phyloP scores from a whole-genome alignment of 2,329 filamentous ascomycete species.

The Aurifilum marmelostoma region DNA sequence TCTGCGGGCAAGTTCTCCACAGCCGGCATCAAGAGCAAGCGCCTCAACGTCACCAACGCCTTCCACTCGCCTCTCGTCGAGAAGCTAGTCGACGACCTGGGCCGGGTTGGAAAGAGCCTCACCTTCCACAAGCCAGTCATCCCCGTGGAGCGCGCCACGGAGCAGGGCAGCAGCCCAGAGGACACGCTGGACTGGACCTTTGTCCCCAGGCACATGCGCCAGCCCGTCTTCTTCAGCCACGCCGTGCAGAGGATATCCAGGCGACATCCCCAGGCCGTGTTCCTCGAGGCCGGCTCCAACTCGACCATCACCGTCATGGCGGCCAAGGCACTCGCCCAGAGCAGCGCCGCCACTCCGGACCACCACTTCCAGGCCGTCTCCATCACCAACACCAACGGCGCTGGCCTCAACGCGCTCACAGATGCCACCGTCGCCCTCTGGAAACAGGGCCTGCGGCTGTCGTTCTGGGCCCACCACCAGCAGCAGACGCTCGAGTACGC shows the following conservation, averaged over 20 bases:
- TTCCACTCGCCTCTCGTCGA: too few species aligned
- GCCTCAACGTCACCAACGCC: too few species aligned
- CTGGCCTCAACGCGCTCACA: slow-evolving; percentile 30
- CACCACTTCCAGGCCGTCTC: slow-evolving; percentile 34
- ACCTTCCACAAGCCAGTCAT: background rate
- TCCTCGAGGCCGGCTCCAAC: slow-evolving; percentile 48
- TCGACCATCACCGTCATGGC: slow-evolving; percentile 43
- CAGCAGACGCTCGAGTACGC: slow-evolving; percentile 27
- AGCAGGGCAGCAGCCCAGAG: too few species aligned
- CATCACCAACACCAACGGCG: slow-evolving; percentile 30
- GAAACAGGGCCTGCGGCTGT: slow-evolving; percentile 41
- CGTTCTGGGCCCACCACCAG: slow-evolving; percentile 43
- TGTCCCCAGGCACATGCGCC: slow-evolving; percentile 43
- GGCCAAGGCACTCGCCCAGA: slow-evolving; percentile 31
- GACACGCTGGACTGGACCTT: slow-evolving; percentile 22
- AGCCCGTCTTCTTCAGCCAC: slow-evolving; percentile 49
- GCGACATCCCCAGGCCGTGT: slow-evolving; percentile 34
- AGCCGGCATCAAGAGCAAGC: too few species aligned
- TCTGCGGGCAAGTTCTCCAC: too few species aligned
- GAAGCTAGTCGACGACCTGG: too few species aligned
- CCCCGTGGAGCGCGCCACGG: too few species aligned
- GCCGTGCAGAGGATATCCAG: slow-evolving; percentile 31
- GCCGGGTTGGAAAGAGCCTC: background rate
- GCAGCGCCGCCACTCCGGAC: too few species aligned
- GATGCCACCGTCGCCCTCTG: slow-evolving; percentile 42